A percentile compares a stretch with the other conserved stretches of the same genome.
Conservation (phyloP, 2,329 filamentous ascomycete genomes). For the Fusarium acutatum region DNA sequence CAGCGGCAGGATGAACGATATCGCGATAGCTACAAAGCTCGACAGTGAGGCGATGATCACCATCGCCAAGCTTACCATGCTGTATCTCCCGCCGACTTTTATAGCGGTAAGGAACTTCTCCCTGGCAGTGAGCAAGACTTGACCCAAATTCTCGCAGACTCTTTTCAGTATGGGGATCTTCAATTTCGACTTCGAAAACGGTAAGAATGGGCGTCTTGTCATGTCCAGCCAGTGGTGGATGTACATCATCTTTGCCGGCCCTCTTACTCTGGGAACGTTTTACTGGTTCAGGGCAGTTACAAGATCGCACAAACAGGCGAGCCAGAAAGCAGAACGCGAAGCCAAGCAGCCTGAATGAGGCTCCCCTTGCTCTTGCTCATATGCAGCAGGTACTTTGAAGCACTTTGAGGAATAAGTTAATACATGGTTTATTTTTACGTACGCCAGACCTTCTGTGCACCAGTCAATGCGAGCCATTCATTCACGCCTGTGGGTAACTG, state of each 20-base stretch:
- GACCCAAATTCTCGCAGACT: background rate
- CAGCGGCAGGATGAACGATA: rapidly evolving
- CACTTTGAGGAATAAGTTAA: rapidly evolving
- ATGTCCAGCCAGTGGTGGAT: background rate
- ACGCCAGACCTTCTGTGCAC: background rate
- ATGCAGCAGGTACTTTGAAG: rapidly evolving
- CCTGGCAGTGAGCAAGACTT: too few species aligned
- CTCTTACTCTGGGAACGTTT: background rate
- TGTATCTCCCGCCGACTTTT: background rate
- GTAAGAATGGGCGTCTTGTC: background rate
- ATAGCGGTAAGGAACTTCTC: background rate
- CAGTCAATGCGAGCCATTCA: background rate
- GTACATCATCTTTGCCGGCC: background rate
- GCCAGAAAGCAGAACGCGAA: background rate
- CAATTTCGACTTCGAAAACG: background rate
- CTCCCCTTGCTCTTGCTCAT: background rate
- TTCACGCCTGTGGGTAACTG: background rate
- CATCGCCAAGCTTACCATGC: background rate
- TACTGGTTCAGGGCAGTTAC: background rate
- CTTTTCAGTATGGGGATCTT: background rate
- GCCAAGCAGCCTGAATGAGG: background rate
- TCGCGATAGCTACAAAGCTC: rapidly evolving
- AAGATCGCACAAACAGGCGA: background rate
- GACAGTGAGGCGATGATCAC: background rate
- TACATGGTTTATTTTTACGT: background rate